These are phyloP conservation scores for Crotalaria pallida DNA, from an alignment of 306 rosid species.

Conservation along the genomic window DNA sequence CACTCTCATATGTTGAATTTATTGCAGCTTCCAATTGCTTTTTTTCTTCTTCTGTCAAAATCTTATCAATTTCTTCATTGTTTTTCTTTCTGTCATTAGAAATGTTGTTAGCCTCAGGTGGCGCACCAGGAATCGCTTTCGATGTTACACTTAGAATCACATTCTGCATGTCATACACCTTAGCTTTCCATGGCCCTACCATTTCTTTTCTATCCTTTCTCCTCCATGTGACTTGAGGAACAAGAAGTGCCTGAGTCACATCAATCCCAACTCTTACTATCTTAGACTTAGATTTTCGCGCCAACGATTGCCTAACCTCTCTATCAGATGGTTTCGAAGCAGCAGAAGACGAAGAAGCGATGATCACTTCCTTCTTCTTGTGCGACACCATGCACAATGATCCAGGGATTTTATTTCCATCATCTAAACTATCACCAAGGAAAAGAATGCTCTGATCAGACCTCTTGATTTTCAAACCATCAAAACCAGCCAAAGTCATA, in stretches of 20 bases:
- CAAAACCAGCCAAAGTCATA: conserved; percentile 93
- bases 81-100: conserved; percentile 45
- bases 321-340: conserved; percentile 46
- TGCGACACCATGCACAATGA: conserved; percentile 62
- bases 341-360: conserved; percentile 42
- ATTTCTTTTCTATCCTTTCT: conserved; percentile 72
- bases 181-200: conserved; percentile 81
- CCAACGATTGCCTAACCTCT: conserved; percentile 41
- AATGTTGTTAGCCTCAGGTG: conserved; percentile 42
- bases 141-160: conserved; percentile 69
- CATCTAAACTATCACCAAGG: conserved; percentile 77
- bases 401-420: conserved; percentile 50
- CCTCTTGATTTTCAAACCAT: conserved; percentile 85
- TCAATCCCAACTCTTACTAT: conserved; percentile 65
- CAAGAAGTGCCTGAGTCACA: conserved; percentile 75
- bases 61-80: conserved; percentile 42
- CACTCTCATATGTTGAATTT: conserved; percentile 53
- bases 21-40: conserved; percentile 67
- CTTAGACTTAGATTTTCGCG: conserved; percentile 43
- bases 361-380: conserved; percentile 62
- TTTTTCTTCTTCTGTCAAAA: conserved; percentile 74
- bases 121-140: conserved; percentile 64
- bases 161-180: conserved; percentile 88
- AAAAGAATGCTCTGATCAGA: conserved; percentile 79
- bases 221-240: conserved; percentile 83